Evolutionary conservation across 2,329 filamentous ascomycete genomes (phyloP).

Genomic region (Cladosporium sphaerospermum): DNA sequence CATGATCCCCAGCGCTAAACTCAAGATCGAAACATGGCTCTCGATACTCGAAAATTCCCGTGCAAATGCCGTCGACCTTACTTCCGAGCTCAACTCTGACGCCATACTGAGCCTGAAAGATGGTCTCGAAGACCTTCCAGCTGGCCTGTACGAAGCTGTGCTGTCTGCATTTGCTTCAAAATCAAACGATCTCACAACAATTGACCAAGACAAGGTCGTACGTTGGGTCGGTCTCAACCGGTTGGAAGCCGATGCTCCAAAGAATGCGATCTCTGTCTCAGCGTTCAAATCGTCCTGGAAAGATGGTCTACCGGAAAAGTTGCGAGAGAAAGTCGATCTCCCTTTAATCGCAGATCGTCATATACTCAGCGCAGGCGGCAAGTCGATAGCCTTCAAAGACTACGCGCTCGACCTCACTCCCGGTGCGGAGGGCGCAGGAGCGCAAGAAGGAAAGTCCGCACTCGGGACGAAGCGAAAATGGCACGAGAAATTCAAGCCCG

Average conservation of each 20-base stretch:
- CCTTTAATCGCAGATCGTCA: slow-evolving; percentile 23
- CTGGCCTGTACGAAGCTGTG: slow-evolving; percentile 25
- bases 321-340: slow-evolving; percentile 23
- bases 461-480: slow-evolving; percentile 32
- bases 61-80: slow-evolving; percentile 37
- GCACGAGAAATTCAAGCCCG: slow-evolving; percentile 34
- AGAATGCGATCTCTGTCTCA: slow-evolving; percentile 19
- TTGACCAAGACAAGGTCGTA: slow-evolving; percentile 20
- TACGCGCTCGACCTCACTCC: neutral
- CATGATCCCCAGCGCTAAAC: slow-evolving; percentile 44
- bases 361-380: slow-evolving; percentile 16
- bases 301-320: slow-evolving; percentile 29
- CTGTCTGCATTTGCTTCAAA: slow-evolving; percentile 21
- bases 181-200: slow-evolving; percentile 23
- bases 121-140: slow-evolving; percentile 30
- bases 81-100: neutral
- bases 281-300: slow-evolving; percentile 35
- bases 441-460: slow-evolving; percentile 18
- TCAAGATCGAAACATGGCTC: slow-evolving; percentile 45
- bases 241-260: slow-evolving; percentile 19
- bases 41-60: slow-evolving; percentile 36
- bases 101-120: slow-evolving; percentile 25
- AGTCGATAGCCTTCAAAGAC: slow-evolving; percentile 18
- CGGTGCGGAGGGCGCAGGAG: slow-evolving; percentile 6
- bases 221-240: slow-evolving; percentile 20